Evolutionary conservation across 78 protist species (phyloP).

Genomic region (Pigoraptor vietnamica): DNA sequence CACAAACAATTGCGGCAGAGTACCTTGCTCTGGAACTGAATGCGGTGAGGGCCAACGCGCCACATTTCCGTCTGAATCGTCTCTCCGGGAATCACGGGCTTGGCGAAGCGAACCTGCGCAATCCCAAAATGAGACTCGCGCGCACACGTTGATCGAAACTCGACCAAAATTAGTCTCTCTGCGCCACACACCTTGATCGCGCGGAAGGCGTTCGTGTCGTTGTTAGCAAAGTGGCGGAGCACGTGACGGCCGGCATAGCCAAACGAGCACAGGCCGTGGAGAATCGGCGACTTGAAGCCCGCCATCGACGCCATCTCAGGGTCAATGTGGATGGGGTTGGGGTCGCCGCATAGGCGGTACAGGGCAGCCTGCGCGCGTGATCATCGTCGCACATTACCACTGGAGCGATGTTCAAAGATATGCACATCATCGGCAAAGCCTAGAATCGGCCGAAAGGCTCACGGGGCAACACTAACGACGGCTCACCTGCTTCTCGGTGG

Average conservation of each 20-base stretch:
- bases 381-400: no score
- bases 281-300: conserved; percentile 36
- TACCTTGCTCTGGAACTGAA: conserved; percentile 15
- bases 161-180: neutral
- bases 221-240: neutral
- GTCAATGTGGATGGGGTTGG: conserved; percentile 43
- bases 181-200: neutral
- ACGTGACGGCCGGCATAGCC: conserved; percentile 24
- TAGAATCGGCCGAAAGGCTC: neutral
- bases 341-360: conserved; percentile 41
- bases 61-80: conserved; percentile 30
- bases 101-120: conserved; percentile 23
- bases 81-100: conserved; percentile 43
- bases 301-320: conserved; percentile 18
- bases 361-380: conserved; percentile 11
- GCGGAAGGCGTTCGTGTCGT: conserved; percentile 13
- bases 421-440: no score
- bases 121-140: neutral
- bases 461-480: neutral
- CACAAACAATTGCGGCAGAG: no score
- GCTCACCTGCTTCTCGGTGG: neutral
- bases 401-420: no score
- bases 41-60: neutral
- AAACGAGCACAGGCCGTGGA: conserved; percentile 50
- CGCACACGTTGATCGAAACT: neutral